phyloP scores from a whole-genome alignment of 176 grass and related monocot species.

The Bromus sterilis region DNA sequence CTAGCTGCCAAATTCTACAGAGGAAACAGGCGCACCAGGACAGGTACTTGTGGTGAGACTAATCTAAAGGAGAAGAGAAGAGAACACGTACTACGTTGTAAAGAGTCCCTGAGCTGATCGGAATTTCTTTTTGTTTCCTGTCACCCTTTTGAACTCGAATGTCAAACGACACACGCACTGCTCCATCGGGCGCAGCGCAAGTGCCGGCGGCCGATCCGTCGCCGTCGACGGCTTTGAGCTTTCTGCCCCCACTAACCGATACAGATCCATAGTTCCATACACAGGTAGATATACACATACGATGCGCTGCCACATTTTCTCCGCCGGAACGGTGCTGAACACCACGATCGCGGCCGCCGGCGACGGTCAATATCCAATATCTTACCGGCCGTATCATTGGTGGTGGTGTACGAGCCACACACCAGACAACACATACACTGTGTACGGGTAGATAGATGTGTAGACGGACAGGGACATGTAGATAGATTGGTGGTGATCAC shows the following conservation, averaged over 20 bases:
- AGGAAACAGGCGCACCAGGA: not conserved
- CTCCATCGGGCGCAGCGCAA: not conserved
- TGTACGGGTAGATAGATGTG: not conserved
- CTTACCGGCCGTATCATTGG: not conserved
- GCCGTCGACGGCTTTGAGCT: conserved; percentile 58
- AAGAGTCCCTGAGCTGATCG: not conserved
- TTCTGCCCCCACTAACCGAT: conserved; percentile 65
- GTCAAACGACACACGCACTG: conserved; percentile 22
- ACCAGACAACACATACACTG: not conserved
- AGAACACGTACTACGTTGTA: not conserved
- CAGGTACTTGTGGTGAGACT: not conserved
- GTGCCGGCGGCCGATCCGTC: conserved; percentile 15
- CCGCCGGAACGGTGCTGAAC: not conserved
- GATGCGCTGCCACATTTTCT: not conserved
- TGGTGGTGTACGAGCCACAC: not conserved
- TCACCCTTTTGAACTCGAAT: conserved; percentile 35
- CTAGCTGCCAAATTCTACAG: conserved; percentile 31
- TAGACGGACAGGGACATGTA: not conserved
- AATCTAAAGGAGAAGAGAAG: not conserved
- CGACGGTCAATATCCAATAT: not conserved
- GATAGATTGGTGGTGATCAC: not conserved
- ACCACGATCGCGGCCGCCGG: conserved; percentile 3
- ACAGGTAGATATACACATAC: not conserved
- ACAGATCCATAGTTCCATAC: conserved; percentile 15
- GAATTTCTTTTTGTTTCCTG: not conserved